Conservation (phyloP, 2,329 filamentous ascomycete genomes). For the Phialemonium atrogriseum region DNA sequence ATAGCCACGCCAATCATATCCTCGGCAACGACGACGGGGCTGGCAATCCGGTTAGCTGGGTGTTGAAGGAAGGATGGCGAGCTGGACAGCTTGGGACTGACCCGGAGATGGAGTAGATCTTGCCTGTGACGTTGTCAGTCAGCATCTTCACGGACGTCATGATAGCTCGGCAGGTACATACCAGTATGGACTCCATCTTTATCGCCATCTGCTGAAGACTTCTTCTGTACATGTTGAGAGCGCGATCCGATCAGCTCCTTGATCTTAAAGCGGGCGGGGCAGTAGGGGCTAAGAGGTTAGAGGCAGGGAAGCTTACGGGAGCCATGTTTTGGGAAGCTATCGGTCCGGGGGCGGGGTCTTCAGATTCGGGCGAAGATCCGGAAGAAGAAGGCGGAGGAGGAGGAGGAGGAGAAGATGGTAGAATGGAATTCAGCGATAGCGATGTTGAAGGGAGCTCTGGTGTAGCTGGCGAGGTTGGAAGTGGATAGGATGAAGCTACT, state of each 20-base stretch:
- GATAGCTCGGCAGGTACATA: slow-evolving; percentile 22
- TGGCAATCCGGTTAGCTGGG: slow-evolving; percentile 28
- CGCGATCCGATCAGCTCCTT: neutral
- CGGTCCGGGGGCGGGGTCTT: slow-evolving; percentile 14
- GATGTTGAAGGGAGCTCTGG: slow-evolving; percentile 23
- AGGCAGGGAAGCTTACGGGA: slow-evolving; percentile 37
- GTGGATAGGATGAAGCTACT: too few species aligned
- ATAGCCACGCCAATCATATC: slow-evolving; percentile 99
- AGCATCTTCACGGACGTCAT: slow-evolving; percentile 9
- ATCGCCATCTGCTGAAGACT: slow-evolving; percentile 24
- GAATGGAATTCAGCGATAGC: slow-evolving; percentile 11
- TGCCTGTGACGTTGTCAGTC: slow-evolving; percentile 32
- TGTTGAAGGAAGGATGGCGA: slow-evolving; percentile 6
- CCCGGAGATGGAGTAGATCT: slow-evolving; percentile 57
- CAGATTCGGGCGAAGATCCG: slow-evolving; percentile 20
- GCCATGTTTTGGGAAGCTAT: slow-evolving; percentile 39
- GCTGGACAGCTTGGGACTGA: slow-evolving; percentile 27
- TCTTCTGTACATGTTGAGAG: slow-evolving; percentile 8
- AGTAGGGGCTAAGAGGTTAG: slow-evolving; percentile 10
- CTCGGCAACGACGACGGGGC: slow-evolving; percentile 93
- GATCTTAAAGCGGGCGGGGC: slow-evolving; percentile 4
- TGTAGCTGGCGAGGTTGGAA: slow-evolving; percentile 14
- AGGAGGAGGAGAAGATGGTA: slow-evolving; percentile 7
- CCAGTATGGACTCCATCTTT: slow-evolving; percentile 30
- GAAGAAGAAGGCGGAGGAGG: slow-evolving; percentile 20